Base-by-base conservation (phyloP, 129 eudicot genomes). In the Lactuca saligna region DNA sequence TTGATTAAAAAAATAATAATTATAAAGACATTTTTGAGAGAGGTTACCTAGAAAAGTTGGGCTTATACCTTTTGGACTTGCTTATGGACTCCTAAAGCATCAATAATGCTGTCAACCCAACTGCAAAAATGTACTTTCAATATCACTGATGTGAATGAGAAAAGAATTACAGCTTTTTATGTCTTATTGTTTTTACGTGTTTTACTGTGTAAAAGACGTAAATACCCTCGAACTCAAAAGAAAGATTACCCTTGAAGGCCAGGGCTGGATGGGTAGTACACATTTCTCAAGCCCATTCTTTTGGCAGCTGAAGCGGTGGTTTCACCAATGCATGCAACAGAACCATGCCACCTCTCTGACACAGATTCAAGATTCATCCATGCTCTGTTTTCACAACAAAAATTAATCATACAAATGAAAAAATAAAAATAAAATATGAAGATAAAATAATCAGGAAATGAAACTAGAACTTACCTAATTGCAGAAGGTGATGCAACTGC, bases 401-500 rank as follows among this genome's bases (percentile, higher is more conserved):
- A 61, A 31, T 33, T n/a, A 10, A 69, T 69, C 48, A 57, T 41
- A 2, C 49, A 41, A 25, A 42, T 25, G 3, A 34, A 17, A 6
- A 20, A 31, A 58, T 0, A 20, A 20, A 20, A 20, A 20, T 29
- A 69, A 55, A 37, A 54, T 38, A 68, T 38, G 37, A 46, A 60
- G 34, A 13, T 7, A 5, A 5, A 5, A 16, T 33, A 48, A 70
- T 35, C 50, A 51, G 13, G 33, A 68, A 68, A 54, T 25, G 55
- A 39, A 56, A 68, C 35, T 35, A 31, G 39, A 59, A 14, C 14
- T 37, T 76, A 91, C 97, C 97, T 85, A 44, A 88, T 25, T 75
- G 97, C 96, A 70, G 97, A 91, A 80, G 97, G 96, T 37, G 97
- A 91, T n/a, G 96, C 96, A 15, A 91, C 88, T 63, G 97, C 88